Conservation (phyloP, 2,329 filamentous ascomycete species). For the Cordyceps tenuipes region DNA sequence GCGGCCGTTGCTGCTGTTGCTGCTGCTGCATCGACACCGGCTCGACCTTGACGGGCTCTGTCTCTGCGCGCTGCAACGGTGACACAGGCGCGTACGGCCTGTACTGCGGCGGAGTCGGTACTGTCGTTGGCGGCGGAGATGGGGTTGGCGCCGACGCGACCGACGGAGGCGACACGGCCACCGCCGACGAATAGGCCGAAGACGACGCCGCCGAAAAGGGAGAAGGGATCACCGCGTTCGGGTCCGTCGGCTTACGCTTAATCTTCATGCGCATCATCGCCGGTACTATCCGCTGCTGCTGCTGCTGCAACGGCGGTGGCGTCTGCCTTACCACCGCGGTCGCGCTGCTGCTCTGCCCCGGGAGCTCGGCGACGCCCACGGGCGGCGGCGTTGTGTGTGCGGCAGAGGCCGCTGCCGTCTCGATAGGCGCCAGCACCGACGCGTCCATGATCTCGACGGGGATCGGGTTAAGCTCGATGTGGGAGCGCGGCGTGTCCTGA, state of each 20-base stretch:
- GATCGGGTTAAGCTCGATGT: constrained; percentile 34
- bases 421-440: constrained; percentile 28
- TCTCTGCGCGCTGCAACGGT: not conserved
- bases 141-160: not conserved
- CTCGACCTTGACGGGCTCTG: not conserved
- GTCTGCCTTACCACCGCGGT: constrained; percentile 9
- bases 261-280: constrained; percentile 14
- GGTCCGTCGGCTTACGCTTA: not conserved
- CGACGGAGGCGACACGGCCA: not conserved
- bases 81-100: constrained; percentile 2
- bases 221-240: not conserved
- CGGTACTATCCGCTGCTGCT: constrained; percentile 16
- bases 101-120: not conserved
- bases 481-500: constrained; percentile 31
- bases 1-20: not conserved
- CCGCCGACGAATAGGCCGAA: not conserved
- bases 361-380: constrained; percentile 30
- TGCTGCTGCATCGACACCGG: not conserved
- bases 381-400: constrained; percentile 9
- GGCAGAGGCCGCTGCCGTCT: constrained; percentile 12
- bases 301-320: not conserved
- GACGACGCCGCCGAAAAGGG: not conserved
- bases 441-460: constrained; percentile 38
- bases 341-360: constrained; percentile 24
- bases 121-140: not conserved